phyloP scores from a whole-genome alignment of 2,329 filamentous ascomycete species.

The Aspergillus sp. region DNA sequence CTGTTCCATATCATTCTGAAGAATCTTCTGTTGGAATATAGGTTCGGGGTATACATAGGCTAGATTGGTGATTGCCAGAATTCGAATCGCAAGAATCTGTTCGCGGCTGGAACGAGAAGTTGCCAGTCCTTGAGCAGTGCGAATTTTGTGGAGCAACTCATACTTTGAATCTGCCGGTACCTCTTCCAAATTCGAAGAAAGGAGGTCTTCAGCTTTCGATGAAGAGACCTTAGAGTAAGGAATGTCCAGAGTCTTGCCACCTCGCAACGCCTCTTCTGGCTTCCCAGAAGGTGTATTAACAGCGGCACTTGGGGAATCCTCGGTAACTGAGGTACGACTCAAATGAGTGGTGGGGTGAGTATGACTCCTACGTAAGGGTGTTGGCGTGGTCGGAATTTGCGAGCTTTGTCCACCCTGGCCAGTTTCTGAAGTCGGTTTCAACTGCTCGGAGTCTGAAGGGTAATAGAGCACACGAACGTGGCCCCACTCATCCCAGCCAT shows the following conservation, averaged over 20 bases:
- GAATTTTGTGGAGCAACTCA: conserved; percentile 77
- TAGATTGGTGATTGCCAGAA: conserved; percentile 84
- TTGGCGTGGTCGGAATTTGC: conserved; percentile 64
- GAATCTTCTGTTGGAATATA: conserved; percentile 78
- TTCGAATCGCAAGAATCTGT: conserved; percentile 70
- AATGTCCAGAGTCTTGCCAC: conserved; percentile 59
- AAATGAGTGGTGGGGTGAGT: conserved; percentile 54
- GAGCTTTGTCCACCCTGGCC: conserved; percentile 27
- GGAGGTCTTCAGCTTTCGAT: conserved; percentile 30
- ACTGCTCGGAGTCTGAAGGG: conserved; percentile 34
- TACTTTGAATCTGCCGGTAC: conserved; percentile 72
- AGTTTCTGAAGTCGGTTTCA: conserved; percentile 26
- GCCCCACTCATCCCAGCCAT: conserved; percentile 70
- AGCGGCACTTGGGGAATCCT: conserved; percentile 50
- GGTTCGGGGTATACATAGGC: conserved; percentile 82
- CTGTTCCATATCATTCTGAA: conserved; percentile 84
- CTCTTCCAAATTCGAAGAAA: conserved; percentile 48
- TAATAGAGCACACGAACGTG: conserved; percentile 80
- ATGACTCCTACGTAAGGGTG: conserved; percentile 65
- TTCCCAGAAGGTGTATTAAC: conserved; percentile 31
- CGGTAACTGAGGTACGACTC: conserved; percentile 39
- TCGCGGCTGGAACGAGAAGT: conserved; percentile 63
- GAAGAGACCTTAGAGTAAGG: conserved; percentile 45
- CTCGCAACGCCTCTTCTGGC: conserved; percentile 32
- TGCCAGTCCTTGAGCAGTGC: conserved; percentile 75